Evolutionary conservation across 768 basidiomycete species (phyloP), one percentile per base, ranked within the genome.

Genomic region (Coprinellus micaceus): DNA sequence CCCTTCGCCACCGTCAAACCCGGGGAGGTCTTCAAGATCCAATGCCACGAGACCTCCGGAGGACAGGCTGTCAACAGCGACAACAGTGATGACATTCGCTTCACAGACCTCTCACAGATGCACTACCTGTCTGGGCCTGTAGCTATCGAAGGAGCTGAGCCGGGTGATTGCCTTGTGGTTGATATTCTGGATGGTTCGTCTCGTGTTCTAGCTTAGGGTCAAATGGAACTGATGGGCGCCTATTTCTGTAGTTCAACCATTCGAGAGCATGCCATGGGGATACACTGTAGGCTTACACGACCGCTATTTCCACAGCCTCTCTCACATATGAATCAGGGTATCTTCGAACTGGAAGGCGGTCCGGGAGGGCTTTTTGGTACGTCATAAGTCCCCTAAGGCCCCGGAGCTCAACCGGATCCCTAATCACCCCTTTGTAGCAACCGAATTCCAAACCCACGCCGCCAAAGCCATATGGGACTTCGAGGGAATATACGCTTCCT

Each of bases 401-500:
- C n/a, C n/a, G n/a, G n/a, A n/a, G n/a, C n/a, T n/a, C n/a, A n/a
- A 30, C 37, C 7, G 52, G 25, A 85, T 48, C 17, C 7, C 12
- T 13, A 13, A 48, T 15, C n/a, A n/a, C 1, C 47, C 24, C 11
- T 19, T 19, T 12, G 4, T 10, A 48, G 84, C 85, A 3, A 74
- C 73, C 17, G 85, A 89, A 66, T 88, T 88, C 68, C 71, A 86
- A 40, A 86, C 84, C 64, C 80, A 73, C 63, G 88, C 88, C 0
- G 80, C 82, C 53, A 91, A 91, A 64, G 87, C 89, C 4, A 87
- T 91, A 56, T 91, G 89, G 89, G 89, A 89, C 67, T 79, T 91
- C 59, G 75, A 88, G 58, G 86, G 86, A 36, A 74, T 88, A 53
- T 88, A 86, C 66, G 87, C 87, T 0, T 80, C 83, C 10, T 88